phyloP scores from a whole-genome alignment of 164 flowering plant genomes.

The Stephania japonica region DNA sequence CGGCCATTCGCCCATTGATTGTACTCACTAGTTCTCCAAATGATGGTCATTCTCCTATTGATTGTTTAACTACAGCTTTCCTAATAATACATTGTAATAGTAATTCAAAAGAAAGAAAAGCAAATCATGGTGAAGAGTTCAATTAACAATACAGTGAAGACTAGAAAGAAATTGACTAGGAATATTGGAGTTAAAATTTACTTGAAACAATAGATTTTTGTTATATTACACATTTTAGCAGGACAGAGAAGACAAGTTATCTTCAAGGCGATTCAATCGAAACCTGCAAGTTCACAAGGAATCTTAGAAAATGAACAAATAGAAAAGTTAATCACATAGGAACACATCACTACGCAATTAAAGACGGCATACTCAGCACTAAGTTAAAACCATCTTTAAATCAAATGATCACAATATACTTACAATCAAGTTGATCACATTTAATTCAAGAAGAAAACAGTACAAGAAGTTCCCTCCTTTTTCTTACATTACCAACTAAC shows the following conservation, averaged over 20 bases:
- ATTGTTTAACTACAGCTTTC: not conserved
- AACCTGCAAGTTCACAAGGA: too few species aligned
- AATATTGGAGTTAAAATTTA: too few species aligned
- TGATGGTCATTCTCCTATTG: not conserved
- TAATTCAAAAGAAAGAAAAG: too few species aligned
- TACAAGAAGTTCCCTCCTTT: not conserved
- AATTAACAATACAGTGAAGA: not conserved
- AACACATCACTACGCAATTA: not conserved
- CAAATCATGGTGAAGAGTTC: not conserved
- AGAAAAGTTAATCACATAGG: not conserved
- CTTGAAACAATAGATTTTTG: too few species aligned
- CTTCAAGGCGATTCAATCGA: not conserved
- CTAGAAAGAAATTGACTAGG: not conserved
- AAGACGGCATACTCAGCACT: not conserved
- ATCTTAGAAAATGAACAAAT: not conserved
- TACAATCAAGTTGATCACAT: not conserved
- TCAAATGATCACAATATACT: not conserved
- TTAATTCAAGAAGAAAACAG: not conserved
- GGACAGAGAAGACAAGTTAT: not conserved
- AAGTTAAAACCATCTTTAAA: not conserved
- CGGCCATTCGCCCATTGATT: too few species aligned
- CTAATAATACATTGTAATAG: not conserved
- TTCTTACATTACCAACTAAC: conserved; percentile 5
- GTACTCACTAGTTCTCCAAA: too few species aligned
- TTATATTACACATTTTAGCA: too few species aligned